Base-by-base conservation (phyloP, 257 asterid species). In the Nicotiana tabacum region DNA sequence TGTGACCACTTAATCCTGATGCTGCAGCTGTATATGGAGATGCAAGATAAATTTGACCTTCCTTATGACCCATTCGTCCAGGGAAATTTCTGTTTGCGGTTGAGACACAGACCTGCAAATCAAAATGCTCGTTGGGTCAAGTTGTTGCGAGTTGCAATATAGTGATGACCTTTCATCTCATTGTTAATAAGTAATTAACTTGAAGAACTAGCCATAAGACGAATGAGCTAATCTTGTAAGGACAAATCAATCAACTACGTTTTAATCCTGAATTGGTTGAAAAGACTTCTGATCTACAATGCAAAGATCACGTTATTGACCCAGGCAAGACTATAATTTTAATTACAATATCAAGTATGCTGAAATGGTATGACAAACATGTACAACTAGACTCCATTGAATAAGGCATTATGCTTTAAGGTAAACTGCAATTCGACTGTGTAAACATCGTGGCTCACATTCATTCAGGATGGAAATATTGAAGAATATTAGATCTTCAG, bases 1-100 rank as follows among this genome's bases (percentile, higher is more conserved):
- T 97, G 24, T 74, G 89, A 56, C 99, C 99, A 9, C 98, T 90
- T 88, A 96, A 82, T 30, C 97, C 98, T 18, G 98, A 96, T 37
- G 97, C 98, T 48, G 98, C 98, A 67, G 99, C 99, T 29, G 98
- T 95, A 30, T 91, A 95, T n/a, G 97, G 99, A 86, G 99, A 96
- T 83, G 99, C 97, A 13, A 96, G 91, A 90, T 96, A 93, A n/a
- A 94, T 92, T 89, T 96, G 93, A 53, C 97, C 99, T 89, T 93
- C 99, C 85, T 92, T 96, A 86, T 96, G 97, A 9, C 99, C 98
- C 97, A 96, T 94, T 64, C 96, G 90, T 2, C 99, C 98, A 0
- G 94, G 98, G 87, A 96, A 96, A 85, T 96, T 96, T 82, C 98
- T 85, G 68, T 94, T 94, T 58, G 97, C 93, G 12, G 97, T 96